Conservation (phyloP, 768 basidiomycete species). For the Sarcodon sp. region DNA sequence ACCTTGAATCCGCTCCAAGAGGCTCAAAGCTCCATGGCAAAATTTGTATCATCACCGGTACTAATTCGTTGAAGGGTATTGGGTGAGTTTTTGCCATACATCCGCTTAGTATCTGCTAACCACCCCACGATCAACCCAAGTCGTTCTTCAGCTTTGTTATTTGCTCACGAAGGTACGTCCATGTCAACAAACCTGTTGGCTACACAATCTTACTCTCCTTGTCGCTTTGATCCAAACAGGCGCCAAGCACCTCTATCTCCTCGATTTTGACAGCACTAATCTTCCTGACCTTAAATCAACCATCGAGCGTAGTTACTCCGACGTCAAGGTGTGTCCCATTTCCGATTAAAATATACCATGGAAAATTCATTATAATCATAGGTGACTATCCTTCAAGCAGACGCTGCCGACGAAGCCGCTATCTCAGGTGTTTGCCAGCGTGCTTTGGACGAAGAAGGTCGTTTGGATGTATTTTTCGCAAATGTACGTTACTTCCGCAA, state of each 20-base stretch:
- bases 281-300: constrained; percentile 60
- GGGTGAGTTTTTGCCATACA: constrained; percentile 36
- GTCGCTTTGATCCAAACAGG: constrained; percentile 26
- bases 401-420: constrained; percentile 69
- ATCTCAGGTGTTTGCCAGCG: constrained; percentile 58
- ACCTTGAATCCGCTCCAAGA: constrained; percentile 42
- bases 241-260: constrained; percentile 62
- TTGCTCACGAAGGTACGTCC: constrained; percentile 63
- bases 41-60: constrained; percentile 83
- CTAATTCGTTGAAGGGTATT: constrained; percentile 78
- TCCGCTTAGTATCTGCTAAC: background rate
- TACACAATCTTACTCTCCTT: background rate
- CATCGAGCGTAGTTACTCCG: constrained; percentile 54
- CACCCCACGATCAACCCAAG: constrained; percentile 19
- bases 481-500: constrained; percentile 44
- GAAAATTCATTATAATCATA: constrained; percentile 16
- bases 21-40: constrained; percentile 53
- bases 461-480: constrained; percentile 89
- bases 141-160: constrained; percentile 58
- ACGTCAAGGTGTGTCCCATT: constrained; percentile 52
- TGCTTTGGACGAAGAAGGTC: constrained; percentile 71
- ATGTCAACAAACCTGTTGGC: background rate
- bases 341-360: background rate
- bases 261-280: constrained; percentile 58
- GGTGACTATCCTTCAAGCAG: constrained; percentile 70